phyloP scores from a whole-genome alignment of 805 yeast genomes.

The Candida golubevii region DNA sequence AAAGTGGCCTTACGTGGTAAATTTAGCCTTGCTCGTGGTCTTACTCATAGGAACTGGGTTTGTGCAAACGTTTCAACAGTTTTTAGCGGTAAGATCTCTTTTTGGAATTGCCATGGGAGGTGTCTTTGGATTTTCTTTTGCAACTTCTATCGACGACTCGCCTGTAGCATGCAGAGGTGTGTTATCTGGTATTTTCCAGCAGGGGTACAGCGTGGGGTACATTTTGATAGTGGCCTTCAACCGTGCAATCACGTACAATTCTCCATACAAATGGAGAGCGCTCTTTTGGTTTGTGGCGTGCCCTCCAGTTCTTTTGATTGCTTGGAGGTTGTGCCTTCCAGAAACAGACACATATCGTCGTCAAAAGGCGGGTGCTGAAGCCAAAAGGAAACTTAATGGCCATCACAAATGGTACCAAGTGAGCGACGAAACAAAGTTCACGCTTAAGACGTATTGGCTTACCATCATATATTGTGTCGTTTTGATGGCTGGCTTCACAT shows the following conservation, averaged over 20 bases:
- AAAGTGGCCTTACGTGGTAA: constrained; percentile 51
- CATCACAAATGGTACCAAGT: constrained; percentile 11
- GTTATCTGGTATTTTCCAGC: constrained; percentile 67
- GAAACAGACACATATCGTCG: constrained; percentile 54
- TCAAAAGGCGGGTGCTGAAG: constrained; percentile 11
- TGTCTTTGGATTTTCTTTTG: constrained; percentile 59
- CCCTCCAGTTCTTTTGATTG: constrained; percentile 53
- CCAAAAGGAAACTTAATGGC: constrained; percentile 8
- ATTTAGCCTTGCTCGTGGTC: constrained; percentile 43
- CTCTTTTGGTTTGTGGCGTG: constrained; percentile 71
- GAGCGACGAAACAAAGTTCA: constrained; percentile 11
- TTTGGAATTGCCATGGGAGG: constrained; percentile 75
- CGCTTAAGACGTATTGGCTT: constrained; percentile 55
- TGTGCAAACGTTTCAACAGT: constrained; percentile 50
- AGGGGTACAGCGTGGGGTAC: constrained; percentile 74
- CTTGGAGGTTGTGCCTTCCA: constrained; percentile 53
- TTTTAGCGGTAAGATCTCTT: constrained; percentile 59
- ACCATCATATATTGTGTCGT: constrained; percentile 53
- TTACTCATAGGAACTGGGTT: constrained; percentile 64
- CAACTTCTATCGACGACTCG: constrained; percentile 63
- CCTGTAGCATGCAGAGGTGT: constrained; percentile 57
- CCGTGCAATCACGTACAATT: constrained; percentile 48
- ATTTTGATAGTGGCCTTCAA: constrained; percentile 60
- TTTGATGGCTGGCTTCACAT: constrained; percentile 39
- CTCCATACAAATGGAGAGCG: constrained; percentile 58